Percentiles rank a stretch among this genome's conserved stretches.
These are phyloP conservation scores for Pseudozyma hubeiensis DNA, from an alignment of 1,284 basidiomycete genomes.

Conservation along the genomic window DNA sequence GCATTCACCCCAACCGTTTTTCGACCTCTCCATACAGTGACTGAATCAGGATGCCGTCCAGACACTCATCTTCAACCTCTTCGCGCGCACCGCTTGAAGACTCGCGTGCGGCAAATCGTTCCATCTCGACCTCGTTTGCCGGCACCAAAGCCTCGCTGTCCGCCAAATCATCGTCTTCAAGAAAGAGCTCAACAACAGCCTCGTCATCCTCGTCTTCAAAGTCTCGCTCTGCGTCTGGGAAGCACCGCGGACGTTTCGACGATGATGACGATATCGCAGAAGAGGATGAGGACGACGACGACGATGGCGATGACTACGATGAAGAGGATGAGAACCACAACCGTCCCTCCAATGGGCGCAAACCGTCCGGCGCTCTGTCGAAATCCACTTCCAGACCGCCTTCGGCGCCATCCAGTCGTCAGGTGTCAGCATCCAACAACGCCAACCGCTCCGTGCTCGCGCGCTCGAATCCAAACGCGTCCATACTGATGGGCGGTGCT, in stretches of 20 bases:
- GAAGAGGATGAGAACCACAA: conserved; percentile 24
- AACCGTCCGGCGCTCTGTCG: conserved; percentile 20
- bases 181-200: conserved; percentile 18
- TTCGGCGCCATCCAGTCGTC: conserved; percentile 34
- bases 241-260: conserved; percentile 44
- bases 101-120: conserved; percentile 42
- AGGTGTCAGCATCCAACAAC: conserved; percentile 37
- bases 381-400: conserved; percentile 22
- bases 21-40: background rate
- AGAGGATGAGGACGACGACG: conserved; percentile 21
- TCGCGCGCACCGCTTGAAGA: conserved; percentile 41
- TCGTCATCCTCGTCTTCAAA: conserved; percentile 28
- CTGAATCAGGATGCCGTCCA: conserved; percentile 28
- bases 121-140: conserved; percentile 49
- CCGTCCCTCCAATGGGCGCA: conserved; percentile 16
- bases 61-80: conserved; percentile 31
- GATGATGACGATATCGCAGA: conserved; percentile 47
- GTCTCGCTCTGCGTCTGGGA: conserved; percentile 38
- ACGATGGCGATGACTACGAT: conserved; percentile 34
- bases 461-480: conserved; percentile 44
- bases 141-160: conserved; percentile 48
- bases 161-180: conserved; percentile 20
- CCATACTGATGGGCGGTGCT: conserved; percentile 29
- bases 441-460: conserved; percentile 43
- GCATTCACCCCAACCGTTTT: background rate